Evolutionary conservation across 495 filamentous ascomycete species (phyloP).

Genomic region (Penicillium soppii): DNA sequence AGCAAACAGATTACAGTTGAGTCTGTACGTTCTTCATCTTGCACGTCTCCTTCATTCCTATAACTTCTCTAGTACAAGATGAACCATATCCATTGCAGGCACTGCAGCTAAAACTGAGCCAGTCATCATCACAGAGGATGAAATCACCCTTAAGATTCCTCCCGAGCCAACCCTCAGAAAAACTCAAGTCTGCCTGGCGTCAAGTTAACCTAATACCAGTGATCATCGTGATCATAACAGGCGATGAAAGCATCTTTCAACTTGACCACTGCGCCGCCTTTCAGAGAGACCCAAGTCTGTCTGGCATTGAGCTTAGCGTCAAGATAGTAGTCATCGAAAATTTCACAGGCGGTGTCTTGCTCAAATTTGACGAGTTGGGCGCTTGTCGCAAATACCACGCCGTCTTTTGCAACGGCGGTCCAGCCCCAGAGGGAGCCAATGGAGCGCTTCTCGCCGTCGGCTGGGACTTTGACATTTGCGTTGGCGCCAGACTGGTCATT

Average conservation of each 20-base stretch:
- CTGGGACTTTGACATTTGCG: slow-evolving; percentile 15
- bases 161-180: no score
- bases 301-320: slow-evolving; percentile 3
- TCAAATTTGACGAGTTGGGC: slow-evolving; percentile 19
- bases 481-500: slow-evolving; percentile 22
- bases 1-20: no score
- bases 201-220: background rate
- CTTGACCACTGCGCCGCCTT: background rate
- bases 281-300: slow-evolving; percentile 11
- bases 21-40: no score
- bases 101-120: no score
- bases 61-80: no score
- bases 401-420: slow-evolving; percentile 15
- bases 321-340: slow-evolving; percentile 8
- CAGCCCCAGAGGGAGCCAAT: slow-evolving; percentile 21
- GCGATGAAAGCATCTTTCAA: background rate
- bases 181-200: no score
- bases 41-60: no score
- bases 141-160: no score
- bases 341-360: slow-evolving; percentile 14
- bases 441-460: slow-evolving; percentile 17
- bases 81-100: no score
- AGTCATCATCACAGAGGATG: no score
- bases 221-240: background rate
- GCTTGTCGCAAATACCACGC: slow-evolving; percentile 21